These are phyloP conservation scores for Trichophyton verrucosum DNA, from an alignment of 2,329 filamentous ascomycete genomes.

Conservation along the genomic window DNA sequence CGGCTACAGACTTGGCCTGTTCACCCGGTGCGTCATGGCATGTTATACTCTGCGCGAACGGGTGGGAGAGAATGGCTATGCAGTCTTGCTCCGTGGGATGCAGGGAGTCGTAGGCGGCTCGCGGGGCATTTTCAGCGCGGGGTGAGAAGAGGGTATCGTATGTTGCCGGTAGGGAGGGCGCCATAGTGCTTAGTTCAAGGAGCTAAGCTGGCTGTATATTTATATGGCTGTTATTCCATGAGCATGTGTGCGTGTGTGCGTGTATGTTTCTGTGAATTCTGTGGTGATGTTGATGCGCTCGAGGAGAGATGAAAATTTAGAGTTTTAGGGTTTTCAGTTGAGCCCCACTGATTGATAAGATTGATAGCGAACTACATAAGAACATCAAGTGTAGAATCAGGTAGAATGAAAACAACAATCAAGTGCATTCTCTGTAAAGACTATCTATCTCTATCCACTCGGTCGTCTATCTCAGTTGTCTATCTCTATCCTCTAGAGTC, in stretches of 20 bases:
- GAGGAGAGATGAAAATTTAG: background rate
- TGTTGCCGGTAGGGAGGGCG: slow-evolving; percentile 15
- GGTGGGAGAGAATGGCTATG: slow-evolving; percentile 22
- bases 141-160: slow-evolving; percentile 25
- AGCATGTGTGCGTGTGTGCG: background rate
- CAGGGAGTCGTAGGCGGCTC: slow-evolving; percentile 23
- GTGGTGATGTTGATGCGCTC: too few relatives aligned
- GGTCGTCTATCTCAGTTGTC: too few relatives aligned
- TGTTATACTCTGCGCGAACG: slow-evolving; percentile 29
- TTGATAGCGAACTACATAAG: too few relatives aligned
- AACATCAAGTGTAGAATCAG: too few relatives aligned
- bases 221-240: background rate
- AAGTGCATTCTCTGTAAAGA: background rate
- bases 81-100: slow-evolving; percentile 24
- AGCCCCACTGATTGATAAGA: background rate
- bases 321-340: background rate
- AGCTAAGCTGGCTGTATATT: background rate
- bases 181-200: background rate
- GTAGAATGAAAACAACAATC: background rate
- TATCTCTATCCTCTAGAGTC: too few relatives aligned
- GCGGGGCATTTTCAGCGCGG: background rate
- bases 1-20: background rate
- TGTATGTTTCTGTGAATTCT: background rate
- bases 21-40: slow-evolving; percentile 21
- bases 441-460: background rate